Evolutionary conservation across 2,329 filamentous ascomycete species (phyloP).

Genomic region (Magnaporthales sp.): DNA sequence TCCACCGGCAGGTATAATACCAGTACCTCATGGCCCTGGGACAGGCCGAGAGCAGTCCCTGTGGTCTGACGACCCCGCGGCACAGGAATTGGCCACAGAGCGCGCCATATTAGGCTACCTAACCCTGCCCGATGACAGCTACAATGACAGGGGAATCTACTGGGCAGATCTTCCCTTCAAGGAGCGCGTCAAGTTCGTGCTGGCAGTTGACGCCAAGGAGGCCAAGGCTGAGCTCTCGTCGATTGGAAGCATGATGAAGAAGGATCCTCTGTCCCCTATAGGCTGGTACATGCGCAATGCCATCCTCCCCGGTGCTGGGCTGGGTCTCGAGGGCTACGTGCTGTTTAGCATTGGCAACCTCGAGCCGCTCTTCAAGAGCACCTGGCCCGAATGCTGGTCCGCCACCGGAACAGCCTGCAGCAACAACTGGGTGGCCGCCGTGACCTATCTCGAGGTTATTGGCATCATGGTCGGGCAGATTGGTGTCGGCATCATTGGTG

Average conservation of each 20-base stretch:
- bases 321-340: conserved; percentile 90
- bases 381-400: conserved; percentile 75
- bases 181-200: conserved; percentile 68
- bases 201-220: conserved; percentile 63
- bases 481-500: conserved; percentile 63
- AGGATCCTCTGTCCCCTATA: conserved; percentile 77
- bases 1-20: conserved; percentile 35
- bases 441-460: conserved; percentile 86
- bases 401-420: conserved; percentile 54
- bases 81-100: conserved; percentile 35
- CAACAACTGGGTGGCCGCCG: conserved; percentile 70
- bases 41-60: conserved; percentile 33
- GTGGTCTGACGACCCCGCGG: conserved; percentile 11
- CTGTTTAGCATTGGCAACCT: conserved; percentile 96
- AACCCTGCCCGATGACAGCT: conserved; percentile 82
- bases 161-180: conserved; percentile 78
- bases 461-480: conserved; percentile 95
- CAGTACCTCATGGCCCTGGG: conserved; percentile 43
- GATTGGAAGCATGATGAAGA: conserved; percentile 75
- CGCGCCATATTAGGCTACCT: conserved; percentile 64
- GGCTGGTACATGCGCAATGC: conserved; percentile 83
- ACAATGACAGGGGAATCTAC: conserved; percentile 74
- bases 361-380: conserved; percentile 66
- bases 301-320: conserved; percentile 83
- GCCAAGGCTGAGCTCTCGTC: conserved; percentile 54